Evolutionary conservation across 2,329 filamentous ascomycete genomes (phyloP), one percentile per base, ranked within the genome.

Genomic region (Talaromyces sp.): DNA sequence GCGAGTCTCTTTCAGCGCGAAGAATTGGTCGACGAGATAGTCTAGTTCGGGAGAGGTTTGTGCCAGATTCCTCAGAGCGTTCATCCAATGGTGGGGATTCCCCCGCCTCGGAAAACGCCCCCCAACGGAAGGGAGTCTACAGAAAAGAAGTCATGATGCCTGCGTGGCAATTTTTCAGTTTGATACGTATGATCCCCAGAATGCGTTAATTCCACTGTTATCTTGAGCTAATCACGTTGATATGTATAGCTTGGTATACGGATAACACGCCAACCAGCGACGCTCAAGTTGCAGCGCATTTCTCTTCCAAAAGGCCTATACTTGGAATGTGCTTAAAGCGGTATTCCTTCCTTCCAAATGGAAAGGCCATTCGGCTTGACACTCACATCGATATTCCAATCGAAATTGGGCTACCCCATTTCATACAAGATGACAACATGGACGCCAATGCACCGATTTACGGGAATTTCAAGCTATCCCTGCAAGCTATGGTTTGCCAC

Each of bases 141-240:
- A 72, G 82, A 58, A 96, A 93, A 67, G 92, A 96, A 64, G 89
- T 97, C 13, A 87, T 93, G 53, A 96, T 97, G 78, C 93, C 93
- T 33, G 94, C 94, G 2, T 97, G 92, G 91, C 93, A 97, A 66
- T 96, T 97, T 67, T 97, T 97, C 75, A 91, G 89, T 65, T 78
- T 97, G 22, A 91, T 97, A 64, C 92, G 89, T 91, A 77, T 75
- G 88, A n/a, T 47, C 14, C 9, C 17, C 8, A 2, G 4, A 14
- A 11, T 4, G 10, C 14, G 20, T 11, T 17, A 3, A 20, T 27
- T 27, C 24, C 24, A 27, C 9, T 27, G 9, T 16, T 39, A 44
- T 56, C 8, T 13, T 22, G 2, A 4, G 16, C 33, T 14, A 65
- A 46, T 36, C 7, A 11, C 10, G 14, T 6, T 2, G 8, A 46